Percentiles rank a stretch among this genome's conserved stretches.
Evolutionary conservation across 345 rosid genomes (phyloP).

Genomic region (Salix viminalis): DNA sequence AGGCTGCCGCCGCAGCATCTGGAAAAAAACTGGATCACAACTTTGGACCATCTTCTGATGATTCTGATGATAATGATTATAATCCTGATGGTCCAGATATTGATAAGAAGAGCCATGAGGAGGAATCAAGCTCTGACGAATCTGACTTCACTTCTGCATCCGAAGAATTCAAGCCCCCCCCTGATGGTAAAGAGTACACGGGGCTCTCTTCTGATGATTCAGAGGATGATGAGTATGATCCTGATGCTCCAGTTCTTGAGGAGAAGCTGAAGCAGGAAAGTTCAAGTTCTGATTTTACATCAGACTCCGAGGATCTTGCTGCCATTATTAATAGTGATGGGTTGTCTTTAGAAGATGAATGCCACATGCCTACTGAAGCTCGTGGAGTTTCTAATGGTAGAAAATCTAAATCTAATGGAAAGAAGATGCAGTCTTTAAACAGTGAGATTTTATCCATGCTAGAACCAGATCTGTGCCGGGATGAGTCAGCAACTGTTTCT

Average conservation of each 20-base stretch:
- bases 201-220: slow-evolving; percentile 87
- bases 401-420: slow-evolving; percentile 27
- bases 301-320: slow-evolving; percentile 74
- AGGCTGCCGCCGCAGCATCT: slow-evolving; percentile 50
- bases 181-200: slow-evolving; percentile 30
- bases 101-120: slow-evolving; percentile 40
- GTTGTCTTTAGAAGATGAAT: slow-evolving; percentile 35
- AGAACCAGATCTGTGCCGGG: slow-evolving; percentile 38
- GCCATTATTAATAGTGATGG: slow-evolving; percentile 26
- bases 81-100: slow-evolving; percentile 45
- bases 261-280: slow-evolving; percentile 41
- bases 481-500: slow-evolving; percentile 37
- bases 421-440: slow-evolving; percentile 20
- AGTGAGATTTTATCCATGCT: slow-evolving; percentile 25
- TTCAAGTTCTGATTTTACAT: slow-evolving; percentile 70
- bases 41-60: slow-evolving; percentile 73
- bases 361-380: neutral
- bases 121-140: slow-evolving; percentile 57
- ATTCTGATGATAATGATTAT: slow-evolving; percentile 79
- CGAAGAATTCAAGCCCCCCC: slow-evolving; percentile 41
- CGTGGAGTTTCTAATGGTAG: slow-evolving; percentile 16
- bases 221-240: slow-evolving; percentile 78
- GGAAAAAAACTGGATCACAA: slow-evolving; percentile 49
- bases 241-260: slow-evolving; percentile 48
- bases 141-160: slow-evolving; percentile 58